phyloP scores from a whole-genome alignment of 2,329 filamentous ascomycete species.

The Ophiostoma sp. region DNA sequence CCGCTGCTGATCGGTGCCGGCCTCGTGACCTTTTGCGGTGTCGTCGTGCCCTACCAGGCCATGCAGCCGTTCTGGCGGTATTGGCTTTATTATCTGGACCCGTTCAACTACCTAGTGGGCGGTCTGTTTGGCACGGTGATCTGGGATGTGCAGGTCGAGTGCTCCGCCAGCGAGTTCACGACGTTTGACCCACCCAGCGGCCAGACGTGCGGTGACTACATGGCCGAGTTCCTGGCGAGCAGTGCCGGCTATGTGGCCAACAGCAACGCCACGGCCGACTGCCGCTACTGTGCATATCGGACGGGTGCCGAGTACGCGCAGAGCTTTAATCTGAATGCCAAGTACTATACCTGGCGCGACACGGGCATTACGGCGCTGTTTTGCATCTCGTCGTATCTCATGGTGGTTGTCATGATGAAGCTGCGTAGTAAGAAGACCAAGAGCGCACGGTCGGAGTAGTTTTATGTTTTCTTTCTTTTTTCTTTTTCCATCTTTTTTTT shows the following conservation, averaged over 20 bases:
- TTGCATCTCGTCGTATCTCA: conserved; percentile 45
- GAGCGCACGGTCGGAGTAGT: conserved; percentile 27
- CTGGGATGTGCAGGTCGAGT: conserved; percentile 60
- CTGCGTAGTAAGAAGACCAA: conserved; percentile 29
- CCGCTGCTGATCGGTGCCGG: conserved; percentile 46
- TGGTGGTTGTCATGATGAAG: conserved; percentile 29
- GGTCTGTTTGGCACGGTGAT: conserved; percentile 67
- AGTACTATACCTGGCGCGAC: conserved; percentile 61
- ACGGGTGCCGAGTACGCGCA: conserved; percentile 50
- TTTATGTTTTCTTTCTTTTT: neutral
- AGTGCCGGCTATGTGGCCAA: conserved; percentile 53
- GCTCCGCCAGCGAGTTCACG: conserved; percentile 64
- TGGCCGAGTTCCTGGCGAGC: conserved; percentile 44
- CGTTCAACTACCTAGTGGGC: conserved; percentile 74
- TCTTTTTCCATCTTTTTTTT: neutral
- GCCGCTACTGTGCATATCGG: conserved; percentile 50
- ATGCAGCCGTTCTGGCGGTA: conserved; percentile 73
- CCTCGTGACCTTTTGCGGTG: conserved; percentile 57
- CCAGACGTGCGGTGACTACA: conserved; percentile 57
- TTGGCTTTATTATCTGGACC: conserved; percentile 70
- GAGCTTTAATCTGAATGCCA: conserved; percentile 45
- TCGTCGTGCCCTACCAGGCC: conserved; percentile 52
- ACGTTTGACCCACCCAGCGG: conserved; percentile 56
- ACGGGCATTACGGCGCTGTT: conserved; percentile 56
- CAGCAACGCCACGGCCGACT: conserved; percentile 43